Evolutionary conservation across 176 grass and related monocot species (phyloP), one percentile per base, ranked within the genome.

Genomic region (Paspalum notatum): DNA sequence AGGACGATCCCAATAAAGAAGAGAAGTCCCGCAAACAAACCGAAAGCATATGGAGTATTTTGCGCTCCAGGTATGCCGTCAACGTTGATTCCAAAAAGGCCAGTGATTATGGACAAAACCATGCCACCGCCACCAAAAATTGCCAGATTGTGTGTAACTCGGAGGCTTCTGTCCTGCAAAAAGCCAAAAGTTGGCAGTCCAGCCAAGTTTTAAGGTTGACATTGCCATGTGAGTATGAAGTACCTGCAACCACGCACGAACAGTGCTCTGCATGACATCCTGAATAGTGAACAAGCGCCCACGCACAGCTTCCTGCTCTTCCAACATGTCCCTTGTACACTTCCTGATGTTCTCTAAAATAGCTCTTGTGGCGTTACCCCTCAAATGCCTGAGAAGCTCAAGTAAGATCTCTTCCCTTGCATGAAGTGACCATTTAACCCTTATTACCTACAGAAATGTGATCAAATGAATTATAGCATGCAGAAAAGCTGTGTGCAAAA

Each of bases 181-280:
- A 76, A 1, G 26, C 27, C 7, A 57, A 25, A 38, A 37, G 5
- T 75, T 46, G 14, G 72, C 21, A 3, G 77, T 50, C 55, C 6
- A 41, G 10, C 62, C 48, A 76, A 37, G 32, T 74, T 71, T 55
- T 3, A 51, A 44, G 18, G 4, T 47, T 57, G 59, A 62, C 51
- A 24, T 26, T 15, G 2, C 48, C n/a, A 41, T 13, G 71, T 52
- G 7, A 76, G 20, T 56, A 24, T 55, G 32, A 25, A 18, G 15
- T 88, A 91, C 96, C 87, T 99, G 96, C 79, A 99, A 84, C 93
- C 96, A 99, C 62, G 92, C 96, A 66, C 96, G 93, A 32, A 99
- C 96, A 68, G 96, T 95, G 68, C 89, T 99, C 85, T 99, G 96
- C 87, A 99, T 99, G 76, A 99, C 96, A 88, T 99, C 96, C 71